A percentile compares a stretch with the other conserved stretches of the same genome.
phyloP scores from a whole-genome alignment of 257 asterid species.

The Solanum ossicruentum region DNA sequence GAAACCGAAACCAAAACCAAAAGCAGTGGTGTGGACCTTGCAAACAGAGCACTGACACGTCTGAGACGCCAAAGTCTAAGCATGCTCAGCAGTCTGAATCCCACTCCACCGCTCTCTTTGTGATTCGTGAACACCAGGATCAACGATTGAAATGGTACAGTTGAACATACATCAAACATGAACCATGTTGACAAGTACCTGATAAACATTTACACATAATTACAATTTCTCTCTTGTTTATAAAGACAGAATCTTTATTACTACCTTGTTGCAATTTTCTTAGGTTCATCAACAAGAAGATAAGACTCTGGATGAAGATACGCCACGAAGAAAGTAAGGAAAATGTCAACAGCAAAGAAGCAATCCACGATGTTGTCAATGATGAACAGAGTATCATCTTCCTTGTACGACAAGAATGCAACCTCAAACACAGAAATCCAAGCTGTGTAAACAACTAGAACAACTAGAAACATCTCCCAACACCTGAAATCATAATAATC shows the following conservation, averaged over 20 bases:
- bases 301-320: constrained; percentile 60
- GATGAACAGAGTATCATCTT: constrained; percentile 44
- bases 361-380: constrained; percentile 63
- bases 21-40: constrained; percentile 29
- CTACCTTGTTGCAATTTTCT: constrained; percentile 59
- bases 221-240: background rate
- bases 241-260: background rate
- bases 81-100: constrained; percentile 66
- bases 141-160: constrained; percentile 56
- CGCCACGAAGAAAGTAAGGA: constrained; percentile 84
- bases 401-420: constrained; percentile 61
- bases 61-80: constrained; percentile 92
- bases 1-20: too few relatives aligned
- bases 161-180: constrained; percentile 70
- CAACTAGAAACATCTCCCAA: constrained; percentile 74
- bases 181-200: constrained; percentile 85
- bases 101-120: constrained; percentile 38
- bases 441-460: constrained; percentile 69
- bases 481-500: constrained; percentile 36
- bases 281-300: constrained; percentile 58
- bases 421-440: constrained; percentile 91
- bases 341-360: constrained; percentile 72
- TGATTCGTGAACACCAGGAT: constrained; percentile 49
- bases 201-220: background rate
- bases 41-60: constrained; percentile 80